Conservation (phyloP, 176 grass and related monocot species). For the Hordeum marinum region DNA sequence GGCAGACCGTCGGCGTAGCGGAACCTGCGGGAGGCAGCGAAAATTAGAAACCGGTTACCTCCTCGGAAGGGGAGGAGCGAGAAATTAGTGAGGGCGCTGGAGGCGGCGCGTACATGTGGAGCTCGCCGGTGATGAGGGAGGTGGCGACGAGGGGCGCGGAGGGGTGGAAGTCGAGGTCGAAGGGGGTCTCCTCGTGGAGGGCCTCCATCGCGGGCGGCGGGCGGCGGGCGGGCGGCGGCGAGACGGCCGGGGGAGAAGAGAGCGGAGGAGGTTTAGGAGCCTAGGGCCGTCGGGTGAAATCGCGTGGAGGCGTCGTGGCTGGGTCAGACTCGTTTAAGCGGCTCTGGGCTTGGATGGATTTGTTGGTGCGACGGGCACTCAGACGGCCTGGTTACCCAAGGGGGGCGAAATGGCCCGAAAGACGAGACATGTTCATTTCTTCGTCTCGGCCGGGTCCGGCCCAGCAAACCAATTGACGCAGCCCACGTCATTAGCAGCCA, state of each 20-base stretch:
- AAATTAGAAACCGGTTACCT: slow-evolving; percentile 14
- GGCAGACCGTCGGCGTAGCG: slow-evolving; percentile 52
- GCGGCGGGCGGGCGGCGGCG: neutral
- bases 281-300: slow-evolving; percentile 9
- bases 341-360: neutral
- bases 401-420: too few species aligned
- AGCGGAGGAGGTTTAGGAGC: neutral
- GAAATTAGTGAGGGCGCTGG: neutral
- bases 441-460: too few species aligned
- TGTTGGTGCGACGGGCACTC: too few species aligned
- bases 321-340: neutral
- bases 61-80: neutral
- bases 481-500: too few species aligned
- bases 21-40: slow-evolving; percentile 34
- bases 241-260: neutral
- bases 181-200: slow-evolving; percentile 62
- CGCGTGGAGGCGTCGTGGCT: neutral
- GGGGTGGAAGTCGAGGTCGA: slow-evolving; percentile 90
- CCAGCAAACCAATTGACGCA: too few species aligned
- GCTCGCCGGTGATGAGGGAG: slow-evolving; percentile 76
- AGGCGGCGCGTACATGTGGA: slow-evolving; percentile 49
- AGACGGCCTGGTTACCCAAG: too few species aligned
- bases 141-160: slow-evolving; percentile 61
- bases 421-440: too few species aligned
- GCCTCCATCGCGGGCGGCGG: slow-evolving; percentile 61